Evolutionary conservation across 495 filamentous ascomycete species (phyloP).

Genomic region (Podospora bellae-mahoneyi): DNA sequence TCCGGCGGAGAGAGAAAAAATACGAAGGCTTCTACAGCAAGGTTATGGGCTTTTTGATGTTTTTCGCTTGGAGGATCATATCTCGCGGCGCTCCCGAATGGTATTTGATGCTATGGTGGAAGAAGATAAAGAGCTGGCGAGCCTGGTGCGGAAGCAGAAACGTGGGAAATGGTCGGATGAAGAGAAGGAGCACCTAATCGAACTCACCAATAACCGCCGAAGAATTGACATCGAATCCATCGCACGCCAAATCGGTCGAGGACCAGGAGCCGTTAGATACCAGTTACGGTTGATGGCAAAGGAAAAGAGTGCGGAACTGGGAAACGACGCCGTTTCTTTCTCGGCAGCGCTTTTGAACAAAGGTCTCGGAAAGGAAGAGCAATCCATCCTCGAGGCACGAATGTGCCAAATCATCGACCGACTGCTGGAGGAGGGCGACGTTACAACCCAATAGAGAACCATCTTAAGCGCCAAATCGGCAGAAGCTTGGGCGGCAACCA

Average conservation of each 20-base stretch:
- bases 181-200: background rate
- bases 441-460: background rate
- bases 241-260: slow-evolving; percentile 1
- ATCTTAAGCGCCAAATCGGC: background rate
- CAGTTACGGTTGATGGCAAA: slow-evolving; percentile 2
- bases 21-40: background rate
- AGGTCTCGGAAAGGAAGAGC: background rate
- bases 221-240: slow-evolving; percentile 2
- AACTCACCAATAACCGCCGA: background rate
- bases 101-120: slow-evolving; percentile 1
- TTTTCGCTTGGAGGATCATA: background rate
- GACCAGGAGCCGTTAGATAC: background rate
- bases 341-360: background rate
- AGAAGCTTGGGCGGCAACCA: background rate
- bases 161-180: slow-evolving; percentile 1
- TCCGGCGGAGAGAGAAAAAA: background rate
- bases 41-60: background rate
- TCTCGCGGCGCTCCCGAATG: background rate
- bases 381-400: background rate
- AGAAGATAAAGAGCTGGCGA: background rate
- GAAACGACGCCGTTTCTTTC: background rate
- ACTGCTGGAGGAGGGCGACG: background rate
- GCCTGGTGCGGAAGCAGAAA: background rate
- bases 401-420: background rate
- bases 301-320: slow-evolving; percentile 1